Base-by-base conservation (phyloP, 1,284 basidiomycete genomes). In the Trametes hirsuta region DNA sequence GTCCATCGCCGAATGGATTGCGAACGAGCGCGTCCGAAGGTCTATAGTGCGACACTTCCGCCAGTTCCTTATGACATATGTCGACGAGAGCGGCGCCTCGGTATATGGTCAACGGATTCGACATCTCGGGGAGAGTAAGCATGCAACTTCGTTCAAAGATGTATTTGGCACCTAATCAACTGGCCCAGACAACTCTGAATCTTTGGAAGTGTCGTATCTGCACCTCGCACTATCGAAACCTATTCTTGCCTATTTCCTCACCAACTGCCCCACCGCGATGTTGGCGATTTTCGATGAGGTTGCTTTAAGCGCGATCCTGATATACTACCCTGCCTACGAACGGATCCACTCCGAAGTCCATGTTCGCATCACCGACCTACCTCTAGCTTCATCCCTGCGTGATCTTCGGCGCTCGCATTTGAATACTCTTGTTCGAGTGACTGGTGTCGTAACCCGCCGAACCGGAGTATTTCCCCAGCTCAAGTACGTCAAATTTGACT, bases 401-500 rank as follows among this genome's bases (percentile, higher is more conserved):
- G 97, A 98, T 71, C 85, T 99, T 21, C 92, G 97, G 40, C 91
- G 97, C 57, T 85, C 85, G 48, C 91, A 99, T 72, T 83, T 99
- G 54, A 98, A 99, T 80, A 94, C 92, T 65, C 90, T 99, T 41
- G 95, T 99, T 37, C 91, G 97, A 47, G 93, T 99, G 11, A 87
- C 90, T 4, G 97, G 97, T 36, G 97, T 99, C n/a, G 97, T 99
- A 47, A 99, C 97, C 0, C 84, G 97, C 56, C 86, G 97, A 48
- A 95, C 88, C 10, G 97, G 97, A 22, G 96, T 99, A 10, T 98
- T 99, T 77, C 97, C 97, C 12, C 97, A 99, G 76, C 81, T 99
- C 65, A 99, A 99, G 79, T 98, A 98, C 72, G 96, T 99, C 77
- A 98, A 98, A 74, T 99, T 99, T 70, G 95, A 99, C 76, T 99